Conservation (phyloP, 2,329 filamentous ascomycete species). For the Plectosphaerella cucumerina region DNA sequence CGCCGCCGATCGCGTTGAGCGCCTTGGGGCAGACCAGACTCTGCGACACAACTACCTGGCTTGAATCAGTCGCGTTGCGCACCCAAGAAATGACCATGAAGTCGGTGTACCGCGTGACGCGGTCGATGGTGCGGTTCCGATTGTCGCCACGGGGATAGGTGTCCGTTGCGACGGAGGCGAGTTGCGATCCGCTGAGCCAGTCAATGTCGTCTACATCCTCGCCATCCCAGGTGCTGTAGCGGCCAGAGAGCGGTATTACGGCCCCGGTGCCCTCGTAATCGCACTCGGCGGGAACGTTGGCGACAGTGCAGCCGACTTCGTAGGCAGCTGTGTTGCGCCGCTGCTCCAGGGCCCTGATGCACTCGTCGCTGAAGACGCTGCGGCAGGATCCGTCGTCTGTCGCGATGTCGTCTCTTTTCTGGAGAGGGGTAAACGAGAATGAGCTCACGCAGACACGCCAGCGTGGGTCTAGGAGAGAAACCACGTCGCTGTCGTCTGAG, state of each 20-base stretch:
- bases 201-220: not conserved
- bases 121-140: not conserved
- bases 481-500: not conserved
- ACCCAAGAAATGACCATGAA: not conserved
- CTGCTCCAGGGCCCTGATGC: not conserved
- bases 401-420: not conserved
- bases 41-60: not conserved
- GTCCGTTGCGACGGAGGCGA: not conserved
- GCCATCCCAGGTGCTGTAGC: not conserved
- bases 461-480: not conserved
- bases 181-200: not conserved
- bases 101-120: not conserved
- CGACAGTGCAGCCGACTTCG: not conserved
- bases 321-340: not conserved
- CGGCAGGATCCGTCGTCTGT: not conserved
- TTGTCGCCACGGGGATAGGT: not conserved
- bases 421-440: not conserved
- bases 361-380: not conserved
- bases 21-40: not conserved
- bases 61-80: not conserved
- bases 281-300: not conserved
- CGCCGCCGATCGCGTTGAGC: not conserved
- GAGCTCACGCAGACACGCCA: not conserved
- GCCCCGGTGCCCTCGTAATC: not conserved
- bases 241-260: not conserved